Evolutionary conservation across 495 filamentous ascomycete species (phyloP).

Genomic region (Mycothermus thermophilus): DNA sequence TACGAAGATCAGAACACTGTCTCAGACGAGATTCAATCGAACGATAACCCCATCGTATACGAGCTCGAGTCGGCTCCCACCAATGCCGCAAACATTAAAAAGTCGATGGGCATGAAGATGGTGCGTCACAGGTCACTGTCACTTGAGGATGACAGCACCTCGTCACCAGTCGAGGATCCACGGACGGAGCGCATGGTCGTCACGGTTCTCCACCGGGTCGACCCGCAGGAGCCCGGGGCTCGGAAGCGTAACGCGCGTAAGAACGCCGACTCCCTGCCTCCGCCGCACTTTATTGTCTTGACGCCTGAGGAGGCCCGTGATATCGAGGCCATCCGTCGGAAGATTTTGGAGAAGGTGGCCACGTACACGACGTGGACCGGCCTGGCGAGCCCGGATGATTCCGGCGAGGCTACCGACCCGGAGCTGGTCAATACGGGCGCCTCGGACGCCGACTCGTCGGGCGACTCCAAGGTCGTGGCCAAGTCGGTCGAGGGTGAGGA

Average conservation of each 20-base stretch:
- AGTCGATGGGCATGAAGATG: slow-evolving; percentile 31
- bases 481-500: slow-evolving; percentile 79
- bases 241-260: slow-evolving; percentile 9
- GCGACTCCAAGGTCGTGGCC: slow-evolving; percentile 55
- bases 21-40: slow-evolving; percentile 49
- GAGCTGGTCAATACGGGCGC: slow-evolving; percentile 60
- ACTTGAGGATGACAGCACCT: slow-evolving; percentile 43
- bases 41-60: slow-evolving; percentile 58
- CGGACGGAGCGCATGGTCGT: slow-evolving; percentile 60
- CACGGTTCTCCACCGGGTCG: slow-evolving; percentile 56
- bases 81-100: slow-evolving; percentile 44
- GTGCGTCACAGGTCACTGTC: slow-evolving; percentile 30
- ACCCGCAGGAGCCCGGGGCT: slow-evolving; percentile 5
- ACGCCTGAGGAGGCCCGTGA: slow-evolving; percentile 36
- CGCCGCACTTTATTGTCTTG: slow-evolving; percentile 39
- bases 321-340: slow-evolving; percentile 37
- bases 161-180: slow-evolving; percentile 45
- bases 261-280: slow-evolving; percentile 14
- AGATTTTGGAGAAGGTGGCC: slow-evolving; percentile 33
- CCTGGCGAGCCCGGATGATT: slow-evolving; percentile 34
- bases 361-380: slow-evolving; percentile 29
- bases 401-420: slow-evolving; percentile 44
- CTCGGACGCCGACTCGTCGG: slow-evolving; percentile 59
- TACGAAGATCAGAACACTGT: slow-evolving; percentile 55
- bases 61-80: slow-evolving; percentile 71